phyloP scores from a whole-genome alignment of 768 basidiomycete species.

The Auricularia sp. region DNA sequence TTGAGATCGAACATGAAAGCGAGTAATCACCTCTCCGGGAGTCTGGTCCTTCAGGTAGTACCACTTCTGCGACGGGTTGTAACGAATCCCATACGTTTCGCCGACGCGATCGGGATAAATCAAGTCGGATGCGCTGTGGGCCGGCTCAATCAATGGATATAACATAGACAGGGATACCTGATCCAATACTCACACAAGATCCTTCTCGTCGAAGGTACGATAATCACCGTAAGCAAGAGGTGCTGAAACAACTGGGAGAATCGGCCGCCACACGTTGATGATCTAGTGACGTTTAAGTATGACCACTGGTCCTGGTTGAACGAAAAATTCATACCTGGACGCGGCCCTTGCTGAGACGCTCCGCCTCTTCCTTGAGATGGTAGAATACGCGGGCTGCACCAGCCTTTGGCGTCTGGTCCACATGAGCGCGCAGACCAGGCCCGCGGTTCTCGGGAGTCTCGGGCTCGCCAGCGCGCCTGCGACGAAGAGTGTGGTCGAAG shows the following conservation, averaged over 20 bases:
- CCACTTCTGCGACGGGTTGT: slow-evolving; percentile 29
- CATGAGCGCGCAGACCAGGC: slow-evolving; percentile 31
- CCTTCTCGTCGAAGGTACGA: slow-evolving; percentile 25
- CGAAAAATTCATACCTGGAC: background rate
- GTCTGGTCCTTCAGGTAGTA: slow-evolving; percentile 27
- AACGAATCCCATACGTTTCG: slow-evolving; percentile 24
- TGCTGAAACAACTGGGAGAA: slow-evolving; percentile 29
- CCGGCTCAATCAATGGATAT: slow-evolving; percentile 32
- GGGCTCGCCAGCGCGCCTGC: background rate
- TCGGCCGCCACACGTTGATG: slow-evolving; percentile 40
- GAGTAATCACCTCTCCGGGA: background rate
- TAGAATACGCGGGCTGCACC: slow-evolving; percentile 27
- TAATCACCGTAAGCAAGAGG: slow-evolving; percentile 35
- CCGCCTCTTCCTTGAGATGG: slow-evolving; percentile 32
- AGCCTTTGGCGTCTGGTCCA: slow-evolving; percentile 34
- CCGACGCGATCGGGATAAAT: slow-evolving; percentile 27
- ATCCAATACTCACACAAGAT: slow-evolving; percentile 23
- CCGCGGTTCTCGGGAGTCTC: slow-evolving; percentile 8
- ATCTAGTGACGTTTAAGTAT: slow-evolving; percentile 12
- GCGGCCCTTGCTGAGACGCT: slow-evolving; percentile 26
- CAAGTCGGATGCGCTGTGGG: slow-evolving; percentile 27
- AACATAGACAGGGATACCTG: slow-evolving; percentile 14
- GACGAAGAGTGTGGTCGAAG: slow-evolving; percentile 50
- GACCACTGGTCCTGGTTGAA: background rate
- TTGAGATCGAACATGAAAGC: background rate